A percentile compares a stretch with the other conserved stretches of the same genome.
These are phyloP conservation scores for Blastobotrys peoriensis DNA, from an alignment of 805 yeast species.

Conservation along the genomic window DNA sequence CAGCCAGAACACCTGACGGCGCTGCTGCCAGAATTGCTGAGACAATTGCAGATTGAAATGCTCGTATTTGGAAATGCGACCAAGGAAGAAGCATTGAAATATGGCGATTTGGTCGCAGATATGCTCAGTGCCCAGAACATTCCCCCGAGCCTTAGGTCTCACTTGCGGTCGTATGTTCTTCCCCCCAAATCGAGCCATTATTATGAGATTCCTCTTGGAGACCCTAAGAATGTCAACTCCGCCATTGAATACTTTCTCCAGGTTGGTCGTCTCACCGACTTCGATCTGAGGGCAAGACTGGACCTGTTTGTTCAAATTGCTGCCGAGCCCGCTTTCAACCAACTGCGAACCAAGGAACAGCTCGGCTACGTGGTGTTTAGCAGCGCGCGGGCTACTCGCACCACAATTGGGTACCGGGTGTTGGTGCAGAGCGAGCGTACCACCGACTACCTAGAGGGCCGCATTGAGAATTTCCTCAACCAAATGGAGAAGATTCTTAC, in stretches of 20 bases:
- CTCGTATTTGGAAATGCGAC: constrained; percentile 70
- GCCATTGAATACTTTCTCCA: constrained; percentile 77
- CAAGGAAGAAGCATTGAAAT: constrained; percentile 46
- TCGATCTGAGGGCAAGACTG: constrained; percentile 42
- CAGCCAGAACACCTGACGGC: constrained; percentile 44
- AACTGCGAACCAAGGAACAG: constrained; percentile 88
- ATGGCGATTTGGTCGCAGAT: constrained; percentile 39
- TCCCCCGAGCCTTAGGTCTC: constrained; percentile 39
- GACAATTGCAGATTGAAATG: constrained; percentile 63
- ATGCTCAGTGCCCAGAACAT: constrained; percentile 37
- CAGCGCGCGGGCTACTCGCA: constrained; percentile 60
- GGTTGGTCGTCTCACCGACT: constrained; percentile 47
- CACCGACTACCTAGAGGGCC: constrained; percentile 62
- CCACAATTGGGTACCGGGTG: constrained; percentile 66
- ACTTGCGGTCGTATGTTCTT: constrained; percentile 36
- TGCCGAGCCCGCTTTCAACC: constrained; percentile 84
- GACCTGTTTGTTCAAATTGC: constrained; percentile 67
- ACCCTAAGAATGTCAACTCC: constrained; percentile 69
- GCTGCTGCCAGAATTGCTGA: constrained; percentile 48
- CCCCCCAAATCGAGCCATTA: constrained; percentile 23
- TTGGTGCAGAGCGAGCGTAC: constrained; percentile 80
- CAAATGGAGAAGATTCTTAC: constrained; percentile 41
- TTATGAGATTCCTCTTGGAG: constrained; percentile 38
- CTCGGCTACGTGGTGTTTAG: constrained; percentile 91
- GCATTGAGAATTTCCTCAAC: constrained; percentile 64